Percentiles rank a stretch among this genome's conserved stretches.
Conservation (phyloP, 768 basidiomycete species). For the Suillus sp. region DNA sequence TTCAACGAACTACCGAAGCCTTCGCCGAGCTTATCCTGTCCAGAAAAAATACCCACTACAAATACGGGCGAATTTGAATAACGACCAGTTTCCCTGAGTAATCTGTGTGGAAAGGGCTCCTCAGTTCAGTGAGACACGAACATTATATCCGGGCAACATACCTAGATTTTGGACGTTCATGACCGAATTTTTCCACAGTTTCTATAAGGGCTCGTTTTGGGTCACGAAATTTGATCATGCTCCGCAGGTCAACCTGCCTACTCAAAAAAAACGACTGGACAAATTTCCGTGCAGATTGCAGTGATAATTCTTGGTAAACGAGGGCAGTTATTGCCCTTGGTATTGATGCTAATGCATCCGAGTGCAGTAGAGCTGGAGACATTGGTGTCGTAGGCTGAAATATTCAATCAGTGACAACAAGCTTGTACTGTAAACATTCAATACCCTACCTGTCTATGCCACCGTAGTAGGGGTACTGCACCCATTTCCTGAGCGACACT, state of each 20-base stretch:
- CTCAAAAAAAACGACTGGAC: constrained; percentile 87
- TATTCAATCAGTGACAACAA: constrained; percentile 7
- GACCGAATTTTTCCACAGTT: constrained; percentile 68
- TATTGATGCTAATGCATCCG: constrained; percentile 88
- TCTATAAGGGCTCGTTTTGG: constrained; percentile 77
- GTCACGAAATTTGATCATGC: constrained; percentile 79
- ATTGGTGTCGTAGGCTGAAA: constrained; percentile 50
- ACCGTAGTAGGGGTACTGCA: constrained; percentile 73
- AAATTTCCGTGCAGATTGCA: constrained; percentile 85
- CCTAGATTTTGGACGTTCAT: constrained; percentile 73
- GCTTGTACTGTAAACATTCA: not conserved
- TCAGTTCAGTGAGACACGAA: constrained; percentile 1
- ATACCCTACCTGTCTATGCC: constrained; percentile 66
- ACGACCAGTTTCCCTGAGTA: constrained; percentile 92
- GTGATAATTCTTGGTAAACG: constrained; percentile 85
- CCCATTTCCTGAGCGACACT: constrained; percentile 87
- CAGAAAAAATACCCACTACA: constrained; percentile 94
- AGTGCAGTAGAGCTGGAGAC: constrained; percentile 60
- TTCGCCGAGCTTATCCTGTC: constrained; percentile 84
- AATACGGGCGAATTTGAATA: constrained; percentile 89
- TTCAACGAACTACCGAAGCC: constrained; percentile 90
- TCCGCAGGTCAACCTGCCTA: constrained; percentile 78
- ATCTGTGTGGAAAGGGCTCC: constrained; percentile 40
- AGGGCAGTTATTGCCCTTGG: constrained; percentile 86
- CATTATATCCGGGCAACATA: constrained; percentile 31